Percentiles rank a stretch among this genome's conserved stretches.
These are phyloP conservation scores for Boletus reticuloceps DNA, from an alignment of 768 basidiomycete genomes.

Conservation along the genomic window DNA sequence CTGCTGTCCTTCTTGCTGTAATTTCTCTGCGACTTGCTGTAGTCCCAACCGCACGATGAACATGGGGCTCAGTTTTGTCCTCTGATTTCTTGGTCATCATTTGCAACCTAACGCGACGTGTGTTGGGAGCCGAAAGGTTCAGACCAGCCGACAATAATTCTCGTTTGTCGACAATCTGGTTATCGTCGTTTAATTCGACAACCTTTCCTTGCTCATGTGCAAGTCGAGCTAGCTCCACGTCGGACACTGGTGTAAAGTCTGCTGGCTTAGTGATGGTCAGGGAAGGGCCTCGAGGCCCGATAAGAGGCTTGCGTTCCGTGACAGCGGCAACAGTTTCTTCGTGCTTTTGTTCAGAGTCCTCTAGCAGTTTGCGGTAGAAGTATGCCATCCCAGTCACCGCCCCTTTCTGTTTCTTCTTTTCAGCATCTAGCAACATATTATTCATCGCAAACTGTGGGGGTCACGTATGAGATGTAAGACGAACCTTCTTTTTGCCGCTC, in stretches of 20 bases:
- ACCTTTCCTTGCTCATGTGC: constrained; percentile 76
- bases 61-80: constrained; percentile 35
- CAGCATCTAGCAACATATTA: constrained; percentile 38
- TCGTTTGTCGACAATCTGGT: constrained; percentile 95
- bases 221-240: constrained; percentile 66
- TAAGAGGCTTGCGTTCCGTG: constrained; percentile 44
- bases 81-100: constrained; percentile 23
- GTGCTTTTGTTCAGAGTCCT: constrained; percentile 78
- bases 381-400: constrained; percentile 76
- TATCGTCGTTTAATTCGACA: constrained; percentile 95
- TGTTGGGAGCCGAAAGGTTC: constrained; percentile 84
- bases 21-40: constrained; percentile 82
- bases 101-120: constrained; percentile 60
- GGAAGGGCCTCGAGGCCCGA: constrained; percentile 60
- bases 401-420: constrained; percentile 59
- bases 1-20: constrained; percentile 74
- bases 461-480: constrained; percentile 17
- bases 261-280: constrained; percentile 76
- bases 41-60: constrained; percentile 78
- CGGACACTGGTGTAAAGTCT: constrained; percentile 60
- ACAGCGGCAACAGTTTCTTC: constrained; percentile 85
- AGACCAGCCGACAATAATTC: constrained; percentile 89
- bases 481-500: constrained; percentile 85
- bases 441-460: background rate
- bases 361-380: constrained; percentile 76